Percentiles rank a stretch among this genome's conserved stretches.
phyloP scores from a whole-genome alignment of 768 basidiomycete genomes.

The Rubroboletus pulcherrimus region DNA sequence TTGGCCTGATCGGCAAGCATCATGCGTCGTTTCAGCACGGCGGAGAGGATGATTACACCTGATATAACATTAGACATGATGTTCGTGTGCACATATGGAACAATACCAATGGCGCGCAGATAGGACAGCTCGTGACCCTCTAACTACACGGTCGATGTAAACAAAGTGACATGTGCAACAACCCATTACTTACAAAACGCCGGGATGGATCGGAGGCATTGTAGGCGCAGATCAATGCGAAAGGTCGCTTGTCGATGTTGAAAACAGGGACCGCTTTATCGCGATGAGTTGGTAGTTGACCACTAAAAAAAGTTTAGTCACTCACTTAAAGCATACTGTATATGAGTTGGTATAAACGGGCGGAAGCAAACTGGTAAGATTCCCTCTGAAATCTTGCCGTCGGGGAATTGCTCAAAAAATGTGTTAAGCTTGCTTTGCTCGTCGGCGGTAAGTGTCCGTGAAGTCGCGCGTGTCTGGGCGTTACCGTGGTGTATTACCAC shows the following conservation, averaged over 20 bases:
- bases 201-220: conserved; percentile 78
- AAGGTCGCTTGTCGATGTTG: conserved; percentile 89
- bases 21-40: conserved; percentile 89
- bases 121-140: conserved; percentile 92
- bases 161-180: background rate
- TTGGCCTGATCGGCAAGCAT: conserved; percentile 94
- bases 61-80: conserved; percentile 1
- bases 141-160: conserved; percentile 43
- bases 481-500: conserved; percentile 72
- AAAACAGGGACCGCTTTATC: conserved; percentile 81
- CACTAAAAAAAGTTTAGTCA: conserved; percentile 5
- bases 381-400: conserved; percentile 85
- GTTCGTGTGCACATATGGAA: background rate
- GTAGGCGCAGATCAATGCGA: conserved; percentile 87
- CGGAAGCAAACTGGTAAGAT: conserved; percentile 81
- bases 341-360: conserved; percentile 72
- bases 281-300: conserved; percentile 4
- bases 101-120: conserved; percentile 77
- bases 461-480: conserved; percentile 47
- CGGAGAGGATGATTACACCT: conserved; percentile 91
- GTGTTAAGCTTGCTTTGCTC: conserved; percentile 73
- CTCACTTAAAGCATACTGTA: conserved; percentile 87
- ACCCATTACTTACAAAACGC: conserved; percentile 60
- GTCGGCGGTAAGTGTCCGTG: conserved; percentile 55
- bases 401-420: conserved; percentile 76